These are phyloP conservation scores for Cryptococcus sp. DNA, from an alignment of 1,284 basidiomycete species.

Conservation along the genomic window DNA sequence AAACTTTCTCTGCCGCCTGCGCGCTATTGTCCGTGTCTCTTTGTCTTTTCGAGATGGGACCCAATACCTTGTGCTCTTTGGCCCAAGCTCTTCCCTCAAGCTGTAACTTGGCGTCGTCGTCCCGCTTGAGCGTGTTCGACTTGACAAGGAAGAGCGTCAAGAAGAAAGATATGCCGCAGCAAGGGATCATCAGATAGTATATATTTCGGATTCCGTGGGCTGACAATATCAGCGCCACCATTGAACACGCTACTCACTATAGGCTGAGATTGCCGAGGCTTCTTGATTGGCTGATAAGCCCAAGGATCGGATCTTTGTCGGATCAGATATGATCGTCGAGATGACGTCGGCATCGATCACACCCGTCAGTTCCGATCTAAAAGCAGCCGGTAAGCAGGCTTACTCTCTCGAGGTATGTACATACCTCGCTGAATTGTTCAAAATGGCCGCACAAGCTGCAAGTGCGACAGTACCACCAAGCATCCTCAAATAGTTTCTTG, in stretches of 20 bases:
- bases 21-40: background rate
- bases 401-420: no score
- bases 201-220: slow-evolving; percentile 30
- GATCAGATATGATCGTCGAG: slow-evolving; percentile 23
- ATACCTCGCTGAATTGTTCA: slow-evolving; percentile 25
- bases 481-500: slow-evolving; percentile 40
- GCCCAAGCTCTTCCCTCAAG: slow-evolving; percentile 40
- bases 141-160: slow-evolving; percentile 38
- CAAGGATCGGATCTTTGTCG: slow-evolving; percentile 25
- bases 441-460: slow-evolving; percentile 27
- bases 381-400: slow-evolving; percentile 7
- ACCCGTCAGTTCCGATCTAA: slow-evolving; percentile 12
- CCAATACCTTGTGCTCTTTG: slow-evolving; percentile 23
- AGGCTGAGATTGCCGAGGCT: slow-evolving; percentile 22
- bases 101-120: slow-evolving; percentile 40
- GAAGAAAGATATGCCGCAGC: slow-evolving; percentile 32
- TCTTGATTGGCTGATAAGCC: slow-evolving; percentile 19
- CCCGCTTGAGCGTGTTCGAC: slow-evolving; percentile 29
- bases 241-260: slow-evolving; percentile 16
- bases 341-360: slow-evolving; percentile 1
- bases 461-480: slow-evolving; percentile 30
- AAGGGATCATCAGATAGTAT: slow-evolving; percentile 37
- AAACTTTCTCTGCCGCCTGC: background rate
- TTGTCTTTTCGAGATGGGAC: background rate
- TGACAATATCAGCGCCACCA: background rate